Base-by-base conservation (phyloP, 2,329 filamentous ascomycete genomes). In the Aspergillus novofumigatus region DNA sequence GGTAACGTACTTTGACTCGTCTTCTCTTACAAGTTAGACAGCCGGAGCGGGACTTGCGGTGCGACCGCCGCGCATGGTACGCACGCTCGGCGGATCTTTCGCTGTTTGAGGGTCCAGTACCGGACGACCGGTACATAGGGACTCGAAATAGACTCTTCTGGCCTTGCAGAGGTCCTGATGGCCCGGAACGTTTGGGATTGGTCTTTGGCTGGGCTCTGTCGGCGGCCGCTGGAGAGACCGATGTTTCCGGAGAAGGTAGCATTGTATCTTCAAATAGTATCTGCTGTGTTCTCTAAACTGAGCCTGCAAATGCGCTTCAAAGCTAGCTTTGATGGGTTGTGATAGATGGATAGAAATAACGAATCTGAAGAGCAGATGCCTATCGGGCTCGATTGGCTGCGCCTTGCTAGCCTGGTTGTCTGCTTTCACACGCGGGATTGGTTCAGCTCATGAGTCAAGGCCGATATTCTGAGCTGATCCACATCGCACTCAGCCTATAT, bases 11-110 rank as follows among this genome's bases (percentile, higher is more conserved):
- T 65, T 75, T 75, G 38, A 75, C 67, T 59, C 67, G 62, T 25
- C 72, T 66, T 25, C 65, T 64, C 61, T 74, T 75, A 58, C 71
- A 75, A 45, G 65, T 68, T 35, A 57, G 56, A 54, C 72, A 74
- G 7, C 72, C 71, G 25, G 58, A 62, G 17, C 71, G 66, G 42
- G 71, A 74, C 59, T 74, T 73, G 35, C 65, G 70, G 62, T 75
- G 72, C 2, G 70, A 38, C 42, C 65, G 66, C 23, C 71, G 69
- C 42, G 70, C 28, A 56, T 70, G 70, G 53, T 65, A 72, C 44
- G 59, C 55, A 26, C 55, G 59, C 17, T 63, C 65, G 14, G 51
- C 29, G 10, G 47, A 29, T 10, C 48, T 9, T 4, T 56, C 54
- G 10, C 11, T 48, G 28, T 52, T 55, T 41, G 55, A 54, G 14